Percentiles rank a stretch among this genome's conserved stretches.
Conservation (phyloP, 1,284 basidiomycete genomes). For the Xanthoconium separans region DNA sequence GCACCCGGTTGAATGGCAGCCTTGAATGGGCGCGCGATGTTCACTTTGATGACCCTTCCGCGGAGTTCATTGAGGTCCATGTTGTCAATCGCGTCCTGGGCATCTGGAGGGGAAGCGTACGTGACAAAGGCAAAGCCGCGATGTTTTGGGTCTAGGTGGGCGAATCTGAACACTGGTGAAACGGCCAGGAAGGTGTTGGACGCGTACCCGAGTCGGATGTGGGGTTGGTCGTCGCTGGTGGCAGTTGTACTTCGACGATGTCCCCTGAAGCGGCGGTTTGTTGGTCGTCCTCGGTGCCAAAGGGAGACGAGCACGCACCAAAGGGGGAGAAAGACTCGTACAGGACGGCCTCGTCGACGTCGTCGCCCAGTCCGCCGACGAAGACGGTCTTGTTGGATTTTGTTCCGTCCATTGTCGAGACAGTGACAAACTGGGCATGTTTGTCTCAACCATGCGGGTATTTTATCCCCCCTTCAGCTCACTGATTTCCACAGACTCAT, state of each 20-base stretch:
- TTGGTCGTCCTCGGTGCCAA: constrained; percentile 6
- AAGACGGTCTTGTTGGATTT: constrained; percentile 80
- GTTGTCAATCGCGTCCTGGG: constrained; percentile 85
- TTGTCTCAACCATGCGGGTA: constrained; percentile 20
- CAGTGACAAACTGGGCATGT: constrained; percentile 8
- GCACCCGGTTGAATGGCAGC: constrained; percentile 53
- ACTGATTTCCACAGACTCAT: constrained; percentile 9
- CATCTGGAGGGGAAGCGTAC: constrained; percentile 70
- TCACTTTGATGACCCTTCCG: constrained; percentile 75
- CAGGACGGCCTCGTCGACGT: constrained; percentile 67
- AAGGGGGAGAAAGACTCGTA: constrained; percentile 76
- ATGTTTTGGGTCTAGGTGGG: constrained; percentile 61
- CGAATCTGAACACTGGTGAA: background rate
- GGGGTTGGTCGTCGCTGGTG: constrained; percentile 62
- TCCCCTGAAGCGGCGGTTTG: constrained; percentile 51
- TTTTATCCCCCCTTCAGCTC: constrained; percentile 1
- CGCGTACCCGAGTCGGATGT: constrained; percentile 49
- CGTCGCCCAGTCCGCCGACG: constrained; percentile 73
- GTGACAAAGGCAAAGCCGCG: constrained; percentile 83
- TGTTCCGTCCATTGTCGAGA: constrained; percentile 72
- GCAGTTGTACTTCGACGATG: constrained; percentile 78
- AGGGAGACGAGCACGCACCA: constrained; percentile 44
- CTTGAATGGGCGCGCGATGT: constrained; percentile 73
- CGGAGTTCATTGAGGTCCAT: constrained; percentile 83
- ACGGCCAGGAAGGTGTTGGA: constrained; percentile 1